phyloP scores from a whole-genome alignment of 768 basidiomycete genomes.

The Serpula lacrymans region DNA sequence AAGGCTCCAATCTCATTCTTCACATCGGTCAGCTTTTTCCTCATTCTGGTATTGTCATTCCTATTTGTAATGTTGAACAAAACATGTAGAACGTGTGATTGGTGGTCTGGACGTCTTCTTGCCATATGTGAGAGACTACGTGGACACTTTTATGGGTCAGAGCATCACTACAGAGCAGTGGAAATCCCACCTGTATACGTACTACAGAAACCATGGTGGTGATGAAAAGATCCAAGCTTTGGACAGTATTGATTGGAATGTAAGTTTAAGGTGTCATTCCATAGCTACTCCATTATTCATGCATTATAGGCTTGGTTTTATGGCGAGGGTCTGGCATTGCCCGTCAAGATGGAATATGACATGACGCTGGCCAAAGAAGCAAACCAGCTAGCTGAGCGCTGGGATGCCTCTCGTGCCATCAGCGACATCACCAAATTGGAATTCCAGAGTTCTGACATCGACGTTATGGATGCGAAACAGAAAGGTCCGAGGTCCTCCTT shows the following conservation, averaged over 20 bases:
- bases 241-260: constrained; percentile 56
- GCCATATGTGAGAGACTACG: constrained; percentile 56
- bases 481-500: constrained; percentile 31
- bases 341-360: constrained; percentile 51
- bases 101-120: constrained; percentile 56
- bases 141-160: constrained; percentile 49
- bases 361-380: constrained; percentile 48
- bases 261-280: constrained; percentile 22
- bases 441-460: constrained; percentile 46
- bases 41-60: neutral
- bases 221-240: constrained; percentile 45
- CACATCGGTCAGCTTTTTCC: constrained; percentile 38
- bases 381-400: constrained; percentile 48
- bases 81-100: constrained; percentile 44
- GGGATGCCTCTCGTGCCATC: constrained; percentile 43
- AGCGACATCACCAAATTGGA: constrained; percentile 29
- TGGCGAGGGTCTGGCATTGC: constrained; percentile 50
- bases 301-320: constrained; percentile 48
- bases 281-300: neutral
- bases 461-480: constrained; percentile 48
- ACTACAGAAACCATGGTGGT: constrained; percentile 40
- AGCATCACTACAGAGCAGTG: constrained; percentile 58
- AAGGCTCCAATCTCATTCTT: constrained; percentile 57
- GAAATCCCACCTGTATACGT: constrained; percentile 54
- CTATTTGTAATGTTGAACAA: neutral